Percentiles rank a stretch among this genome's conserved stretches.
phyloP scores from a whole-genome alignment of 768 basidiomycete genomes.

The Auricularia sp. region DNA sequence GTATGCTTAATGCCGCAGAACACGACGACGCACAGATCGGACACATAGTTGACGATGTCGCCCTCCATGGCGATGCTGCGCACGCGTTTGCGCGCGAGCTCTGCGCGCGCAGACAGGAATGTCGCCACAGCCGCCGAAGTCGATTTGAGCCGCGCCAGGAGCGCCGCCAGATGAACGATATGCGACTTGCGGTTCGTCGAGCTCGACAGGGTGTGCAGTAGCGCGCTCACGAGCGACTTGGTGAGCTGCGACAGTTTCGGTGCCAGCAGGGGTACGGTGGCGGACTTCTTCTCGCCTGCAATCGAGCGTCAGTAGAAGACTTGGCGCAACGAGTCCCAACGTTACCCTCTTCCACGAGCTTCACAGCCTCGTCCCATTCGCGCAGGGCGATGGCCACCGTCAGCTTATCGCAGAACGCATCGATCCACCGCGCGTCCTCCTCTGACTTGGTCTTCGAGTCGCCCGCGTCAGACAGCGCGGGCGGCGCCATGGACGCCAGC shows the following conservation, averaged over 20 bases:
- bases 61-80: constrained; percentile 83
- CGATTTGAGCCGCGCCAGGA: constrained; percentile 66
- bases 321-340: not conserved
- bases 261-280: constrained; percentile 41
- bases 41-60: constrained; percentile 74
- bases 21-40: constrained; percentile 76
- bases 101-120: constrained; percentile 69
- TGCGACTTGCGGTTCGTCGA: constrained; percentile 68
- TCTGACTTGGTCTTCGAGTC: constrained; percentile 65
- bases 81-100: constrained; percentile 66
- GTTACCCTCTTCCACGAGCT: constrained; percentile 72
- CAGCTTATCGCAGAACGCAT: constrained; percentile 85
- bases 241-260: constrained; percentile 57
- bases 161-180: constrained; percentile 59
- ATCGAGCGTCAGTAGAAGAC: not conserved
- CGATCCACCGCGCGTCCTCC: constrained; percentile 75
- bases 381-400: constrained; percentile 85
- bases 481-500: constrained; percentile 32
- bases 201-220: constrained; percentile 65
- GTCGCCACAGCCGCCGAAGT: constrained; percentile 70
- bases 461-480: constrained; percentile 5
- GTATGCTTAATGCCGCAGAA: constrained; percentile 96
- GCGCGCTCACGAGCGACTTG: constrained; percentile 55
- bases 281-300: constrained; percentile 54
- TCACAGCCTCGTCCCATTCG: constrained; percentile 82